Evolutionary conservation across 2,329 filamentous ascomycete species (phyloP), one percentile per base, ranked within the genome.

Genomic region (Neofusicoccum umdonicola): DNA sequence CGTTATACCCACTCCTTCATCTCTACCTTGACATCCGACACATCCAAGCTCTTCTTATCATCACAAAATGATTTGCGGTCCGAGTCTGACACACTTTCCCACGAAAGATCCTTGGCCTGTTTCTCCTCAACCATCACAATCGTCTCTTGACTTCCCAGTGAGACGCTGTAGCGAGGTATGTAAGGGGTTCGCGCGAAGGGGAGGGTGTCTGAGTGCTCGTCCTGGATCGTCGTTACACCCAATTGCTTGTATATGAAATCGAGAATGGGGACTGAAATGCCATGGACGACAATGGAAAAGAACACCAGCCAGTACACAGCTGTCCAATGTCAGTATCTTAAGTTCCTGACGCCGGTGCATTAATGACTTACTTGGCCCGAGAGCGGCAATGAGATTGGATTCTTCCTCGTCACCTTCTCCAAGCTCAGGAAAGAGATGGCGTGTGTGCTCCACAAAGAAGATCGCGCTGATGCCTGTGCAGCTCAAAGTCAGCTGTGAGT

Each of bases 211-310:
- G 17, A 7, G 1, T 15, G 12, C 9, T n/a, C 37, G 3, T 57
- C 52, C 17, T 57, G 17, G 22, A 57, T 44, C 17, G 37, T 17
- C 60, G 75, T 66, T 7, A 83, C 74, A 2, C 76, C 78, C 65
- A 73, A 72, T 65, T 68, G 77, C 11, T 65, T 67, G 70, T 82
- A 83, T 50, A 79, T 68, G 4, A 73, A 41, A 65, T 78, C 78
- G 13, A 83, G 75, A 0, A 74, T 70, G 0, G 82, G 82, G 42
- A 84, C 84, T 0, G 81, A 83, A 0, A 84, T 74, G 1, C 82
- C 80, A 67, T 83, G 80, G 0, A 82, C 74, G 8, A 82, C 67
- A 66, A 83, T 81, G 50, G 78, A 81, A 70, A 80, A 78, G 22
- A 81, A 68, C 0, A 82, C 80, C 3, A 82, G 75, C 73, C 76